Evolutionary conservation across 2,329 filamentous ascomycete genomes (phyloP).

Genomic region (Dryadomyces quercivorus): DNA sequence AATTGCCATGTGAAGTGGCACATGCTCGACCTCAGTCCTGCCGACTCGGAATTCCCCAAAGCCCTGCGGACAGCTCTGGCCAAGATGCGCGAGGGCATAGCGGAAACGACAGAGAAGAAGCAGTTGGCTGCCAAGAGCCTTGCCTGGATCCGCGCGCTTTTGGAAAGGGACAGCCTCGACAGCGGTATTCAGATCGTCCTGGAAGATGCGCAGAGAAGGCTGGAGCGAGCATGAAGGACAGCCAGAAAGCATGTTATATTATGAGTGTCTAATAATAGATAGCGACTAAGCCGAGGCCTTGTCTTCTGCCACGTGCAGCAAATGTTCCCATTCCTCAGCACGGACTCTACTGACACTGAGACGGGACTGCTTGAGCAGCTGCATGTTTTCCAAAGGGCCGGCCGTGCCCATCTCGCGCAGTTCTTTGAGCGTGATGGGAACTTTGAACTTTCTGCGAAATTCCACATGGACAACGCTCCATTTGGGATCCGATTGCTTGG

Average conservation of each 20-base stretch:
- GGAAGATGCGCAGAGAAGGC: slow-evolving; percentile 32
- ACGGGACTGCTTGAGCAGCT: slow-evolving; percentile 70
- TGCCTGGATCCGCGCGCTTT: slow-evolving; percentile 41
- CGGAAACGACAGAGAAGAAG: slow-evolving; percentile 31
- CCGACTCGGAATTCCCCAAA: slow-evolving; percentile 59
- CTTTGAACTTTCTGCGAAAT: slow-evolving; percentile 71
- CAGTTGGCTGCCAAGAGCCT: slow-evolving; percentile 35
- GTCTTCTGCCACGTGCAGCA: slow-evolving; percentile 39
- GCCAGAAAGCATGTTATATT: no score
- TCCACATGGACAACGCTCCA: slow-evolving; percentile 88
- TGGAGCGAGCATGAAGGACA: slow-evolving; percentile 15
- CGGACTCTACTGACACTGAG: slow-evolving; percentile 67
- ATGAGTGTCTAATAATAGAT: neutral
- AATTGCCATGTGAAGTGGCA: slow-evolving; percentile 62
- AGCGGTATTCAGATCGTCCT: slow-evolving; percentile 42
- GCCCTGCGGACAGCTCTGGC: slow-evolving; percentile 55
- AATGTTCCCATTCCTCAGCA: slow-evolving; percentile 50
- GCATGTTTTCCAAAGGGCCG: slow-evolving; percentile 58
- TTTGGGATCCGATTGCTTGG: slow-evolving; percentile 54
- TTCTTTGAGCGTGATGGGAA: slow-evolving; percentile 57
- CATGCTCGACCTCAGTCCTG: slow-evolving; percentile 50
- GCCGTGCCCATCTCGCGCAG: slow-evolving; percentile 50
- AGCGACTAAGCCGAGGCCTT: slow-evolving; percentile 13
- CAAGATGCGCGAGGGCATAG: slow-evolving; percentile 40
- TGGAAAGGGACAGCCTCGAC: slow-evolving; percentile 39